Evolutionary conservation across 176 grass and related monocot species (phyloP), one percentile per base, ranked within the genome.

Genomic region (Eleusine coracana): DNA sequence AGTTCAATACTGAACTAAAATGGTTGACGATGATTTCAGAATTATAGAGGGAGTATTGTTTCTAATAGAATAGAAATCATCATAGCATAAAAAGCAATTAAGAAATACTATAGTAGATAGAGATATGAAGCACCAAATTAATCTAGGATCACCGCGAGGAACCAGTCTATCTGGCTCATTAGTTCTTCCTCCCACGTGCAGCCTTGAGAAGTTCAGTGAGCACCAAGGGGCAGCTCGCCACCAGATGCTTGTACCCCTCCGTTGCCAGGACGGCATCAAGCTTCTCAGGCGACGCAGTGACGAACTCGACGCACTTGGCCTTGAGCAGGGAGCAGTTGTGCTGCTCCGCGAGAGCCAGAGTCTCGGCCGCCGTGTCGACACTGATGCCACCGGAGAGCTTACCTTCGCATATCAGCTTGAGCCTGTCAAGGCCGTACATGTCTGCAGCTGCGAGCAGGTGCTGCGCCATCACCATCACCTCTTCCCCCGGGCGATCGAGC

Each of bases 241-340:
- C 18, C 5, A 84, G 73, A 70, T 75, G 50, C 51, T 48, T 77
- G 52, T 59, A 85, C 0, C 83, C 66, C 0, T 69, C 74, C 2
- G 74, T 76, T 0, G 23, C 29, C 21, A 69, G 6, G 13, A 87
- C 54, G 0, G 45, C 52, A 44, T 58, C 77, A 37, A 86, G 71
- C 31, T 69, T 85, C 45, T 60, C 81, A 28, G 74, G 64, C 5
- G 31, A 20, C 7, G 6, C 23, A 11, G 83, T 45, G 41, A 91
- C 51, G 51, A 91, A 85, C 5, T 91, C 72, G 10, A 87, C 70
- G 23, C 92, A 94, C 60, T 45, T 78, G 27, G 50, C 29, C 73
- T 91, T 94, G 28, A 94, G 92, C 21, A 82, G 37, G 37, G 63
- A 51, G 66, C 86, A 91, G 7, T 60, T 61, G 31, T 81, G 86